phyloP scores from a whole-genome alignment of 2,329 filamentous ascomycete species.

The Chlorencoelia australis region DNA sequence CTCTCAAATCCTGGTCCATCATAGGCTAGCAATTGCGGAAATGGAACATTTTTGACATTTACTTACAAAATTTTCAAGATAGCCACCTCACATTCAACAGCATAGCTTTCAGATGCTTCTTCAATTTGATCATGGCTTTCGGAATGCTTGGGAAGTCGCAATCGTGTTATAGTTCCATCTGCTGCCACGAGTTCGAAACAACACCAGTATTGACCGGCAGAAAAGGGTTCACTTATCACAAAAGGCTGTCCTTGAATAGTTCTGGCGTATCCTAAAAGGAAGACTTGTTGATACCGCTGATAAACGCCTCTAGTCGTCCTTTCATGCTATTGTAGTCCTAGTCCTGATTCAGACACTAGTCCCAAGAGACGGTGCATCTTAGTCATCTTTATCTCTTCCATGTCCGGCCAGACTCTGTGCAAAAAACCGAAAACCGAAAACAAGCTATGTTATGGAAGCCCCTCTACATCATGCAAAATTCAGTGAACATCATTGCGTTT shows the following conservation, averaged over 20 bases:
- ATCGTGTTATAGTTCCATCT: neutral
- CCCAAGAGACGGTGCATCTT: too few species aligned
- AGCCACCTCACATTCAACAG: constrained; percentile 1
- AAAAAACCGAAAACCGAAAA: too few species aligned
- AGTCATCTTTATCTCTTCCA: too few species aligned
- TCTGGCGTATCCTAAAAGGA: neutral
- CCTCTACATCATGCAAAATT: too few species aligned
- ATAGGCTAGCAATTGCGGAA: neutral
- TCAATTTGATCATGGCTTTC: neutral
- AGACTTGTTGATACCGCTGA: neutral
- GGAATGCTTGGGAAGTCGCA: constrained; percentile 1
- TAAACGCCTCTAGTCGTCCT: neutral
- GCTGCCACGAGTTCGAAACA: constrained; percentile 2
- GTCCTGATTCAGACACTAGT: too few species aligned
- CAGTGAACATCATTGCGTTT: too few species aligned
- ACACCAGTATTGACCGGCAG: constrained; percentile 1
- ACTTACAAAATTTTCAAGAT: neutral
- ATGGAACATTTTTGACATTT: constrained; percentile 1
- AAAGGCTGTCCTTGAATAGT: neutral
- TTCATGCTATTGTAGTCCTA: constrained; percentile 4
- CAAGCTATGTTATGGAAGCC: too few species aligned
- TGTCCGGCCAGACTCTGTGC: too few species aligned
- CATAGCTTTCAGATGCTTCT: constrained; percentile 1
- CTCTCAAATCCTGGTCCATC: constrained; percentile 1
- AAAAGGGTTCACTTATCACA: constrained; percentile 2